Evolutionary conservation across 2,329 filamentous ascomycete genomes (phyloP).

Genomic region (Talaromyces islandicus): DNA sequence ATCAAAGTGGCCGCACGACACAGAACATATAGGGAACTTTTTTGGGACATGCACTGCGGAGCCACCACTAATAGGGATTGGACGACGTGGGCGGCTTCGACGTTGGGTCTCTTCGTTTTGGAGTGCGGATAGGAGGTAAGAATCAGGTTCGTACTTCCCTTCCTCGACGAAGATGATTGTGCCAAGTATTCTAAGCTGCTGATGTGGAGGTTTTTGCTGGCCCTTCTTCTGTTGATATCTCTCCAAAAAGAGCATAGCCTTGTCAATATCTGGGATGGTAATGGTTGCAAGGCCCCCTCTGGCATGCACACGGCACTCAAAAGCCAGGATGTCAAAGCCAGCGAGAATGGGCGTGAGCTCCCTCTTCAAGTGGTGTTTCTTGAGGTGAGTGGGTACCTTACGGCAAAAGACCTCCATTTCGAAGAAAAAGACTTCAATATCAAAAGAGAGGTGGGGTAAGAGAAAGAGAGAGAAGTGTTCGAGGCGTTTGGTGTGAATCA

Average conservation of each 20-base stretch:
- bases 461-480: background rate
- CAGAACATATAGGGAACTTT: conserved; percentile 13
- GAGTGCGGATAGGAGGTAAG: conserved; percentile 13
- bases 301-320: conserved; percentile 16
- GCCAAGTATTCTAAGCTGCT: conserved; percentile 14
- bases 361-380: conserved; percentile 15
- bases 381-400: conserved; percentile 18
- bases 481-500: background rate
- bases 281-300: conserved; percentile 16
- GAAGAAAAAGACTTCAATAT: background rate
- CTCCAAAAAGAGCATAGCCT: conserved; percentile 14
- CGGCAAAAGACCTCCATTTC: conserved; percentile 23
- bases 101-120: conserved; percentile 15
- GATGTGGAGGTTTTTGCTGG: conserved; percentile 4
- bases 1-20: conserved; percentile 47
- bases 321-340: conserved; percentile 15
- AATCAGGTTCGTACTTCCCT: conserved; percentile 13
- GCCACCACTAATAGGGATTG: background rate
- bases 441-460: background rate
- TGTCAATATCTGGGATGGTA: conserved; percentile 16
- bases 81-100: conserved; percentile 8
- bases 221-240: conserved; percentile 13
- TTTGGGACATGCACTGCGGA: conserved; percentile 6
- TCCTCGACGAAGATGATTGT: conserved; percentile 14
- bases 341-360: conserved; percentile 16